Percentiles rank a stretch among this genome's conserved stretches.
These are phyloP conservation scores for Trametes coccinea DNA, from an alignment of 768 basidiomycete genomes.

Conservation along the genomic window DNA sequence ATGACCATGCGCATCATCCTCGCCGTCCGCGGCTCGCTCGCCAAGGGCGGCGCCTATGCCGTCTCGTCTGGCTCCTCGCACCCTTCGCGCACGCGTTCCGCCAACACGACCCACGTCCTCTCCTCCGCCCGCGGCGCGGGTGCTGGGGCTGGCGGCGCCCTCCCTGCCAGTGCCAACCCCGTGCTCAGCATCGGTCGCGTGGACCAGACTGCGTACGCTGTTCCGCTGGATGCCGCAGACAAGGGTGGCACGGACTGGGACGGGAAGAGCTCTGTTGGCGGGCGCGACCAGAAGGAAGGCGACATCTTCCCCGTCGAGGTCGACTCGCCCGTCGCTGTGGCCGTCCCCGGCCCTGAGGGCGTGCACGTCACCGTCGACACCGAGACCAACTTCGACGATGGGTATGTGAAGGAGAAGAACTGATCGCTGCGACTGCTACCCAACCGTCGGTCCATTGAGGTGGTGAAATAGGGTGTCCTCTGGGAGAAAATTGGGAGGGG, in stretches of 20 bases:
- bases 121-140: constrained; percentile 24
- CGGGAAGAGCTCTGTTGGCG: constrained; percentile 33
- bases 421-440: neutral
- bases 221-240: constrained; percentile 34
- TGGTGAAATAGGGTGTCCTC: neutral
- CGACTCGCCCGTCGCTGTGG: constrained; percentile 12
- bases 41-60: constrained; percentile 68
- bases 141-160: neutral
- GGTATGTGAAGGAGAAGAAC: constrained; percentile 21
- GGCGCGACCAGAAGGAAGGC: constrained; percentile 31
- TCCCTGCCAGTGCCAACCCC: constrained; percentile 21
- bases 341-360: constrained; percentile 9
- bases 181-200: constrained; percentile 31
- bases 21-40: constrained; percentile 74
- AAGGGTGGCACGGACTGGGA: constrained; percentile 30
- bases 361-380: constrained; percentile 37
- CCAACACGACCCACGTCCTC: constrained; percentile 34
- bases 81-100: constrained; percentile 27
- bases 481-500: neutral
- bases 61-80: constrained; percentile 26
- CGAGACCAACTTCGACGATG: constrained; percentile 31
- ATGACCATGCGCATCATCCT: constrained; percentile 89
- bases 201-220: constrained; percentile 29
- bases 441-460: neutral
- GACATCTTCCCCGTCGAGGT: constrained; percentile 24